Conservation (phyloP, 257 asterid species). For the Orobanche coerulescens region DNA sequence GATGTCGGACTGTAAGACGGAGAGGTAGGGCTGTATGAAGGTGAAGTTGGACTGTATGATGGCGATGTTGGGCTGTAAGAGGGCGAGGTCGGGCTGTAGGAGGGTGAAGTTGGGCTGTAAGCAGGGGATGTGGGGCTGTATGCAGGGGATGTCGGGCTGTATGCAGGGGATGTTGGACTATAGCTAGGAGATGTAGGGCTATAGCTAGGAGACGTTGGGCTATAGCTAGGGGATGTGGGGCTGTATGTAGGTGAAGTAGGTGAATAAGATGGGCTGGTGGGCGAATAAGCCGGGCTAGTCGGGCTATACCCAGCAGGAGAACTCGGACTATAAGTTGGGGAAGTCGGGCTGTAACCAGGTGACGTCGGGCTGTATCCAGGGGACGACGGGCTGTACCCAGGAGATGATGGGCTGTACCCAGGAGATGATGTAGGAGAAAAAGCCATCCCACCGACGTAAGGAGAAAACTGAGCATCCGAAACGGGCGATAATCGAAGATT, state of each 20-base stretch:
- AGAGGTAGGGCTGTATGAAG: constrained; percentile 81
- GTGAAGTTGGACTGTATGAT: constrained; percentile 77
- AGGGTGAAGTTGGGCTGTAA: constrained; percentile 79
- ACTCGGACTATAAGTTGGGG: constrained; percentile 90
- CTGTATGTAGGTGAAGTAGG: constrained; percentile 83
- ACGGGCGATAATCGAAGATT: constrained; percentile 66
- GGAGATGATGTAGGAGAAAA: constrained; percentile 90
- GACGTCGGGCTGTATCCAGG: constrained; percentile 88
- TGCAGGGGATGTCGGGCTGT: constrained; percentile 78
- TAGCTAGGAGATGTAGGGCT: constrained; percentile 81
- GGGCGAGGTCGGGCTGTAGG: constrained; percentile 76
- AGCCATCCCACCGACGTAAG: constrained; percentile 71
- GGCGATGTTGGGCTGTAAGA: constrained; percentile 86
- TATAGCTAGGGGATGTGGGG: constrained; percentile 65
- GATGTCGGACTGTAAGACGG: constrained; percentile 89
- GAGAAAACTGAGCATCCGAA: constrained; percentile 88
- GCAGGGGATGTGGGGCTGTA: constrained; percentile 90
- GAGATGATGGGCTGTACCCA: constrained; percentile 62
- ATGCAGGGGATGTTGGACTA: constrained; percentile 72
- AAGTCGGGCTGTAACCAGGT: constrained; percentile 79
- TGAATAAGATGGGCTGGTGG: constrained; percentile 82
- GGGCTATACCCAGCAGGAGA: constrained; percentile 94
- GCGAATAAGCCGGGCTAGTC: constrained; percentile 88
- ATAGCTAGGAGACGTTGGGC: constrained; percentile 83
- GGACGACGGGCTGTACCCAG: constrained; percentile 79